A percentile compares a stretch with the other conserved stretches of the same genome.
Evolutionary conservation across 306 rosid genomes (phyloP).

Genomic region (Biancaea sappan): DNA sequence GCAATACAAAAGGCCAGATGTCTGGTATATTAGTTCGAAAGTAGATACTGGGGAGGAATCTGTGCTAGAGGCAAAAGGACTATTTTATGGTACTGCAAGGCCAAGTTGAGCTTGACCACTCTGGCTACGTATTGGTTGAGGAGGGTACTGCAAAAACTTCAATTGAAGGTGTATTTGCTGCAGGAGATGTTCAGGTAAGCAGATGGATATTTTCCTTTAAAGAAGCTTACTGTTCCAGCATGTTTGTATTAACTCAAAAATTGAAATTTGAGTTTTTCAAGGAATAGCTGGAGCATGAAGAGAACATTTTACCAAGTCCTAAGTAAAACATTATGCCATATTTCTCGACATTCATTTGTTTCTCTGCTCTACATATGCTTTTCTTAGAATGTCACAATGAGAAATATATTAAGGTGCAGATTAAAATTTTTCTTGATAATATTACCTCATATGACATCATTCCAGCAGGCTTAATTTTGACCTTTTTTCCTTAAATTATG

Average conservation of each 20-base stretch:
- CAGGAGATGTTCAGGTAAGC: conserved; percentile 73
- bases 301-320: conserved; percentile 23
- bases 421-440: background rate
- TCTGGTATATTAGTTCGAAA: conserved; percentile 64
- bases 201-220: conserved; percentile 12
- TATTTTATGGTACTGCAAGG: conserved; percentile 74
- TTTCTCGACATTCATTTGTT: background rate
- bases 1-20: conserved; percentile 68
- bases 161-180: conserved; percentile 67
- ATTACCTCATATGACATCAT: background rate
- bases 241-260: background rate
- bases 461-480: background rate
- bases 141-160: conserved; percentile 62
- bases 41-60: conserved; percentile 54
- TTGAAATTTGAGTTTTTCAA: background rate
- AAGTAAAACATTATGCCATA: background rate
- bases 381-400: conserved; percentile 23
- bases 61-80: conserved; percentile 66
- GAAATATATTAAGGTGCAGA: background rate
- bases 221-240: conserved; percentile 2
- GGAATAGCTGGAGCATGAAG: conserved; percentile 9
- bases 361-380: background rate
- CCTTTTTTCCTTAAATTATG: background rate
- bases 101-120: conserved; percentile 59
- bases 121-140: conserved; percentile 63